Evolutionary conservation across 1,139 yeast species (phyloP).

Genomic region (Blastobotrys proliferans): DNA sequence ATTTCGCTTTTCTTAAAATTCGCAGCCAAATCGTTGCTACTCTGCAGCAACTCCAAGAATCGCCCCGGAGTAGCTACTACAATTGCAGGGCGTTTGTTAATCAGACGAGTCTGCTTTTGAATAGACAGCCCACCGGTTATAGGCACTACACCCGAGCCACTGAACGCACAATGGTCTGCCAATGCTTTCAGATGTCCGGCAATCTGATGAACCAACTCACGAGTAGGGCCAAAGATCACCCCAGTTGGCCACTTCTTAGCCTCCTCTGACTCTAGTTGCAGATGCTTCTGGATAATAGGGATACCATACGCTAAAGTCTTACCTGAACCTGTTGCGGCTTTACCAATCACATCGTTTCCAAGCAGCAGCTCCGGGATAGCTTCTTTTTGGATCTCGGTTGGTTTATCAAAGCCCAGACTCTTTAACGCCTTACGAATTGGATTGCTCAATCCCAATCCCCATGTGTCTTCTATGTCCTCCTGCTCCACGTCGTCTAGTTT

Average conservation of each 20-base stretch:
- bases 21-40: slow-evolving; percentile 43
- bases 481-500: slow-evolving; percentile 26
- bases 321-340: slow-evolving; percentile 98
- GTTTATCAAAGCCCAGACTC: slow-evolving; percentile 72
- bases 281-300: slow-evolving; percentile 71
- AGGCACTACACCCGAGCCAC: slow-evolving; percentile 59
- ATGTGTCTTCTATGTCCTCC: slow-evolving; percentile 25
- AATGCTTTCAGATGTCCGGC: slow-evolving; percentile 67
- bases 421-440: slow-evolving; percentile 56
- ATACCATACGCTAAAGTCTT: slow-evolving; percentile 93
- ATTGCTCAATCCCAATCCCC: slow-evolving; percentile 39
- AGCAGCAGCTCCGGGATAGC: slow-evolving; percentile 99
- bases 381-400: slow-evolving; percentile 96
- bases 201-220: slow-evolving; percentile 96
- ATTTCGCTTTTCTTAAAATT: slow-evolving; percentile 62
- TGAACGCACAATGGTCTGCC: slow-evolving; percentile 52
- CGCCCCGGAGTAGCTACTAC: slow-evolving; percentile 97
- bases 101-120: slow-evolving; percentile 82
- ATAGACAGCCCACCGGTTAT: slow-evolving; percentile 93
- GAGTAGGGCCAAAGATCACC: slow-evolving; percentile 85
- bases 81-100: slow-evolving; percentile 71
- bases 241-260: slow-evolving; percentile 55
- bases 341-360: slow-evolving; percentile 95
- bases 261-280: slow-evolving; percentile 19
- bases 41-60: slow-evolving; percentile 73